Evolutionary conservation across 257 asterid species (phyloP).

Genomic region (Solanum chilense): DNA sequence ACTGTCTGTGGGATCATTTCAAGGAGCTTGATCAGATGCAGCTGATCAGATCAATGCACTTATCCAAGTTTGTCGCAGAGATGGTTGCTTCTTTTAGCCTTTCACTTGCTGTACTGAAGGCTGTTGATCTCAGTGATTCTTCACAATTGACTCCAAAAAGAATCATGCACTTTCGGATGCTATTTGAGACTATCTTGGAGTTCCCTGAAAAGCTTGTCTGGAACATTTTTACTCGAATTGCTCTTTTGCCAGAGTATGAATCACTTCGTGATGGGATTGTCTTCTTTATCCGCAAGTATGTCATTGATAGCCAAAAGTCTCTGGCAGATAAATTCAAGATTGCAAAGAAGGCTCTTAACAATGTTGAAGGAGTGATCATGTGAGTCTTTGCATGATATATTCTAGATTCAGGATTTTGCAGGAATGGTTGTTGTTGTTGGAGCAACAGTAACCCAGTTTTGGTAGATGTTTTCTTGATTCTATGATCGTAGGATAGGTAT

Average conservation of each 20-base stretch:
- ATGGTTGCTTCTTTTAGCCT: conserved; percentile 65
- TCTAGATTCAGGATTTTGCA: neutral
- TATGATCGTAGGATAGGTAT: neutral
- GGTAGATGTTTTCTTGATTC: neutral
- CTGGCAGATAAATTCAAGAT: conserved; percentile 45
- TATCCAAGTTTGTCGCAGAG: conserved; percentile 69
- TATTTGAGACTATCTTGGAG: conserved; percentile 65
- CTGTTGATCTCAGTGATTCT: conserved; percentile 50
- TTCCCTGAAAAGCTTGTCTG: conserved; percentile 59
- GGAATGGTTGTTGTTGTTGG: neutral
- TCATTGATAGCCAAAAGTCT: conserved; percentile 23
- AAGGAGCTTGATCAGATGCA: conserved; percentile 79
- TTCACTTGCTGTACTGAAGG: conserved; percentile 70
- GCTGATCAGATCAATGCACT: conserved; percentile 76
- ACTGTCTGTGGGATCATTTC: conserved; percentile 92
- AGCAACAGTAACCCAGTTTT: neutral
- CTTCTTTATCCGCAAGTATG: conserved; percentile 59
- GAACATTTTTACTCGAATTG: conserved; percentile 78
- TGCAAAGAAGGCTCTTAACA: conserved; percentile 65
- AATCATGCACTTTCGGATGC: conserved; percentile 83
- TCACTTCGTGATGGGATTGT: conserved; percentile 56
- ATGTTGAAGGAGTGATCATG: conserved; percentile 47
- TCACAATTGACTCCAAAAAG: conserved; percentile 46
- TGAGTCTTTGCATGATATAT: conserved; percentile 13
- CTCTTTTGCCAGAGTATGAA: conserved; percentile 62